Evolutionary conservation across 805 yeast species (phyloP).

Genomic region (Starmera amethionina): DNA sequence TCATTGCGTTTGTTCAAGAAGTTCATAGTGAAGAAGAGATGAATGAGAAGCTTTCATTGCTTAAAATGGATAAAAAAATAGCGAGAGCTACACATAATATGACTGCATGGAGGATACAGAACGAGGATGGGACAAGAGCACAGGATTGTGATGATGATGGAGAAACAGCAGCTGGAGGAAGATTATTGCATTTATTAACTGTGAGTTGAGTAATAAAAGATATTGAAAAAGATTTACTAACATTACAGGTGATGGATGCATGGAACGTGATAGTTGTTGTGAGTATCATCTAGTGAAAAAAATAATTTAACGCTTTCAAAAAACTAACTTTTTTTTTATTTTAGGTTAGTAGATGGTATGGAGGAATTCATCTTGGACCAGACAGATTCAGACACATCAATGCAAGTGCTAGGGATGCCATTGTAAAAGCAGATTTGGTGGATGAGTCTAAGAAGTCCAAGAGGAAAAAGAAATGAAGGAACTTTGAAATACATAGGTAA

Average conservation of each 20-base stretch:
- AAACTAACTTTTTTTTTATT: not conserved
- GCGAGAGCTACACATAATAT: constrained; percentile 69
- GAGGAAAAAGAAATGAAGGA: constrained; percentile 17
- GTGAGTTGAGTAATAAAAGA: constrained; percentile 1
- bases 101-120: constrained; percentile 74
- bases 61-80: constrained; percentile 59
- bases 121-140: constrained; percentile 37
- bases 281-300: constrained; percentile 27
- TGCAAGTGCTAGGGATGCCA: constrained; percentile 77
- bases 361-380: constrained; percentile 87
- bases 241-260: constrained; percentile 48
- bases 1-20: constrained; percentile 62
- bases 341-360: constrained; percentile 79
- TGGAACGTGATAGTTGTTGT: constrained; percentile 68
- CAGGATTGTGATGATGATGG: constrained; percentile 97
- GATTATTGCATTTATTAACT: constrained; percentile 69
- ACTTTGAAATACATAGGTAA: not conserved
- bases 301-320: no score
- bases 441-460: constrained; percentile 14
- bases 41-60: constrained; percentile 32
- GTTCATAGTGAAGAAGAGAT: constrained; percentile 68
- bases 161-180: constrained; percentile 90
- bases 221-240: not conserved
- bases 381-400: constrained; percentile 93
- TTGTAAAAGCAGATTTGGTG: constrained; percentile 51